Conservation (phyloP, 2,329 filamentous ascomycete species). For the Allantophomopsis lycopodina region DNA sequence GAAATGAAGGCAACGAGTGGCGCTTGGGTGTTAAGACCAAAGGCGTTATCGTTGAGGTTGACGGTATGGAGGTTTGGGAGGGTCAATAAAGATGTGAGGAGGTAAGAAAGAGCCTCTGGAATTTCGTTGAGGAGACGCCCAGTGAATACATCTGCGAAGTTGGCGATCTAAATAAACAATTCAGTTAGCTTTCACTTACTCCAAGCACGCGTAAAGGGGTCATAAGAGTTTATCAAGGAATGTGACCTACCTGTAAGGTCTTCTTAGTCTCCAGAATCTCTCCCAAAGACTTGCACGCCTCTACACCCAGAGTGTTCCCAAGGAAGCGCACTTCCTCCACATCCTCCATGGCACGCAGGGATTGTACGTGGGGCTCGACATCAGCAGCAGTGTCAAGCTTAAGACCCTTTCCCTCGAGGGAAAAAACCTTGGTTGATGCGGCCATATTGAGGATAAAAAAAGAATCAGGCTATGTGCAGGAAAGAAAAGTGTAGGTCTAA, state of each 20-base stretch:
- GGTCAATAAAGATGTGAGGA: conserved; percentile 77
- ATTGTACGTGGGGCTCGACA: conserved; percentile 70
- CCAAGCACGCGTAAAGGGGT: background rate
- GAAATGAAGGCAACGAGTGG: conserved; percentile 87
- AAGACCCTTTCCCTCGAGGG: conserved; percentile 79
- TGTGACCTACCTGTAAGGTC: conserved; percentile 49
- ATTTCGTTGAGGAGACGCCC: conserved; percentile 88
- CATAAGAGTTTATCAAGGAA: conserved; percentile 1
- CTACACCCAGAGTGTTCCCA: conserved; percentile 87
- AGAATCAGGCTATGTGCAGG: too few relatives aligned
- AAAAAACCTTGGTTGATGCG: conserved; percentile 56
- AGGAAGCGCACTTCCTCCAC: conserved; percentile 77
- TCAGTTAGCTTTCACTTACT: background rate
- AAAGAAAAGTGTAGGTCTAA: too few relatives aligned
- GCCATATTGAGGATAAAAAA: conserved; percentile 25
- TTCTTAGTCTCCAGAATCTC: conserved; percentile 76
- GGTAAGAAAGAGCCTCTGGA: conserved; percentile 70
- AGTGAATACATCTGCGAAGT: conserved; percentile 96
- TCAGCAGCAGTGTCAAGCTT: conserved; percentile 86
- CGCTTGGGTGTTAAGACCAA: conserved; percentile 87
- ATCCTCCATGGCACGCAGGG: conserved; percentile 55
- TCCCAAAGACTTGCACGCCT: conserved; percentile 74
- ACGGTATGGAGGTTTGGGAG: conserved; percentile 79
- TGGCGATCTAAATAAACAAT: conserved; percentile 46
- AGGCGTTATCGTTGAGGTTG: conserved; percentile 96